Percentiles rank a stretch among this genome's conserved stretches.
phyloP scores from a whole-genome alignment of 495 filamentous ascomycete species.

The Penicillium roqueforti region DNA sequence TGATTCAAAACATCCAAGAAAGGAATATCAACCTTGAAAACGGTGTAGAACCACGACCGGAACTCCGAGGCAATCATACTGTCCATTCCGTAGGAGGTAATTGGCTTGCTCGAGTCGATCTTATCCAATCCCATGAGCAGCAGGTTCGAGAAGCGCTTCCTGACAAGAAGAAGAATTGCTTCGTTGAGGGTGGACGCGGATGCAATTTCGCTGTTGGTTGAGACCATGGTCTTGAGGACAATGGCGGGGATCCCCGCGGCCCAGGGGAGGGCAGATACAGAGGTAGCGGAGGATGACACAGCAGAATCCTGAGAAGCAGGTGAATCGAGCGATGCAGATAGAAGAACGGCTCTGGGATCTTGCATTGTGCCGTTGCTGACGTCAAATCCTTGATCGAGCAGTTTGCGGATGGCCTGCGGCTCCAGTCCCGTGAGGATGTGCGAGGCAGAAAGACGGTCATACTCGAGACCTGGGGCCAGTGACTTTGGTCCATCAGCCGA shows the following conservation, averaged over 20 bases:
- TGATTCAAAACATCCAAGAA: constrained; percentile 14
- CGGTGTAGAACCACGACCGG: constrained; percentile 45
- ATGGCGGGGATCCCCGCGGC: too few species aligned
- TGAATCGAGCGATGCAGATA: too few species aligned
- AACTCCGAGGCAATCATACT: constrained; percentile 47
- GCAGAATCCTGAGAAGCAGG: too few species aligned
- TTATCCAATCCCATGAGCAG: constrained; percentile 22
- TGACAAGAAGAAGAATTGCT: constrained; percentile 11
- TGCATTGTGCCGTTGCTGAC: not conserved
- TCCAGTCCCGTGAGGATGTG: constrained; percentile 32
- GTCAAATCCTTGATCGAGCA: not conserved
- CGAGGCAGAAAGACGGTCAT: not conserved
- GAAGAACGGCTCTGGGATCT: not conserved
- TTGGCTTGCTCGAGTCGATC: constrained; percentile 13
- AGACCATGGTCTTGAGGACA: too few species aligned
- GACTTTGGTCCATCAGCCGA: not conserved
- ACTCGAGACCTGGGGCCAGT: not conserved
- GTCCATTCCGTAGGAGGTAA: constrained; percentile 42
- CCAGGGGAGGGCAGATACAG: too few species aligned
- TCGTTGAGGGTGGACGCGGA: too few species aligned
- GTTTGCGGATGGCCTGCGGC: constrained; percentile 21
- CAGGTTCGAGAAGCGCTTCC: constrained; percentile 28
- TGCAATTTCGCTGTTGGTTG: too few species aligned
- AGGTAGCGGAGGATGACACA: too few species aligned
- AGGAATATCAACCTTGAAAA: constrained; percentile 34